Conservation (phyloP, 176 grass and related monocot species). For the Oryza nivara region DNA sequence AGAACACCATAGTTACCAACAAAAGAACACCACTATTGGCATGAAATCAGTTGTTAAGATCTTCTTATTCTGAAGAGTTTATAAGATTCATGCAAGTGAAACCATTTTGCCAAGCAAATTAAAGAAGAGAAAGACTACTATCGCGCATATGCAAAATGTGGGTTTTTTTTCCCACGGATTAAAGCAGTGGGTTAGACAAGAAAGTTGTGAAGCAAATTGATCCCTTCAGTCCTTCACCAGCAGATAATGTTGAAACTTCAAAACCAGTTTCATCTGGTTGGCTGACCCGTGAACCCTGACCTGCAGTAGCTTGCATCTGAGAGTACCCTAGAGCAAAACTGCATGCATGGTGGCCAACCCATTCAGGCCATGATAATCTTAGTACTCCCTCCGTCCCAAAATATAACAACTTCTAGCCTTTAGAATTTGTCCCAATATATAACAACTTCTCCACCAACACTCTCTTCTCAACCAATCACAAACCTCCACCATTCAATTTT, state of each 20-base stretch:
- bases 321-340: neutral
- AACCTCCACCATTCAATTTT: too few relatives aligned
- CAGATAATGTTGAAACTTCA: neutral
- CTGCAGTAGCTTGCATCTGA: neutral
- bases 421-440: too few relatives aligned
- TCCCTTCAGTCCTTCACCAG: neutral
- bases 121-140: slow-evolving; percentile 33
- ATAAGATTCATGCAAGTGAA: slow-evolving; percentile 22
- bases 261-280: neutral
- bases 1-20: slow-evolving; percentile 32
- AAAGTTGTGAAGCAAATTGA: slow-evolving; percentile 1
- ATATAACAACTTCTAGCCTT: too few relatives aligned
- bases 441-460: too few relatives aligned
- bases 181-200: slow-evolving; percentile 22
- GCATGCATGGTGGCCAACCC: neutral
- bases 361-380: neutral
- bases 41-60: neutral
- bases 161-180: slow-evolving; percentile 24
- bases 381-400: neutral
- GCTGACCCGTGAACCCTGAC: neutral
- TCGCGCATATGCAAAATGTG: slow-evolving; percentile 9
- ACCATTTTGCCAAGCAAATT: slow-evolving; percentile 3
- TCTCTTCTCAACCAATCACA: too few relatives aligned
- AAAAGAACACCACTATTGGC: slow-evolving; percentile 9
- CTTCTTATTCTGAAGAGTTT: slow-evolving; percentile 29